phyloP scores from a whole-genome alignment of 2,329 filamentous ascomycete species.

The Exophiala calicioides region DNA sequence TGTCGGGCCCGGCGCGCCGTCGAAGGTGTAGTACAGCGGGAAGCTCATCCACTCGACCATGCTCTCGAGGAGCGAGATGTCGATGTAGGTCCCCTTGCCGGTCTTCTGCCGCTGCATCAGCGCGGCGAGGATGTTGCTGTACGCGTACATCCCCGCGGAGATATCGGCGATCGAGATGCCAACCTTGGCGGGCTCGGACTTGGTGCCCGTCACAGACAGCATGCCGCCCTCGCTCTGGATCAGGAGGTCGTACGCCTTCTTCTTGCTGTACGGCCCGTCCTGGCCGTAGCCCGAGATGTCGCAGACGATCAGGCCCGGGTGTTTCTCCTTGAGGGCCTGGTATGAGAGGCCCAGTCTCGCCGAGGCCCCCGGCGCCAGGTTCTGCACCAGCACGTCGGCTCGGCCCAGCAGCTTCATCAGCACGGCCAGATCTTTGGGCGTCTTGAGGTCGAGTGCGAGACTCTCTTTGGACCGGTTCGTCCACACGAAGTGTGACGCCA shows the following conservation, averaged over 20 bases:
- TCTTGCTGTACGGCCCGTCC: conserved; percentile 54
- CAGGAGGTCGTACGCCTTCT: conserved; percentile 58
- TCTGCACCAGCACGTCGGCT: conserved; percentile 57
- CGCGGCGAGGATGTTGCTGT: conserved; percentile 54
- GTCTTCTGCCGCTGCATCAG: conserved; percentile 52
- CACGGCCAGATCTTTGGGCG: conserved; percentile 43
- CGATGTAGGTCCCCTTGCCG: conserved; percentile 51
- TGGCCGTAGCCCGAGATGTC: conserved; percentile 56
- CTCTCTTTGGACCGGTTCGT: conserved; percentile 57
- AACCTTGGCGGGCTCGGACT: conserved; percentile 49
- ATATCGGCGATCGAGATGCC: conserved; percentile 59
- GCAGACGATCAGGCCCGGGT: conserved; percentile 48
- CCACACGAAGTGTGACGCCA: conserved; percentile 58
- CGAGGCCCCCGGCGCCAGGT: conserved; percentile 54
- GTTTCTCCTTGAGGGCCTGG: conserved; percentile 45
- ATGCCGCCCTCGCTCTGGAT: conserved; percentile 58
- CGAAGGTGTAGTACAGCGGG: conserved; percentile 56
- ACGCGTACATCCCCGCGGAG: conserved; percentile 55
- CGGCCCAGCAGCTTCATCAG: conserved; percentile 47
- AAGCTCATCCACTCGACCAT: conserved; percentile 63
- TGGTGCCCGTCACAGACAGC: conserved; percentile 53
- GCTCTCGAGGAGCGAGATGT: conserved; percentile 61
- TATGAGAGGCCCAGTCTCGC: conserved; percentile 52
- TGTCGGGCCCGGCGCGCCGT: conserved; percentile 46
- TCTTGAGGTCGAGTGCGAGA: conserved; percentile 53